Conservation (phyloP, 176 grass and related monocot species). For the Aegilops longissima region DNA sequence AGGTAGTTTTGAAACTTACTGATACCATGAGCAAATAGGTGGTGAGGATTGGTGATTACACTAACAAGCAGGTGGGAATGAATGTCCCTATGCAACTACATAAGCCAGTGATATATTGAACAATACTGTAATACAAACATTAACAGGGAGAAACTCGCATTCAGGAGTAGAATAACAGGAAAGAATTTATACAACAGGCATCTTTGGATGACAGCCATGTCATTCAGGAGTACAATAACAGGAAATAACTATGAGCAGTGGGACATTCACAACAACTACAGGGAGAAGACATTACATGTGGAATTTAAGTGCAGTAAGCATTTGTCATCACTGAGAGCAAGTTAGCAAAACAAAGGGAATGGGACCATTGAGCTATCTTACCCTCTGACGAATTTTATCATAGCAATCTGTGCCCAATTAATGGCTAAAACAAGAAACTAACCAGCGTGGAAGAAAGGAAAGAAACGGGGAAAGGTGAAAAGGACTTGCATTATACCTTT, state of each 20-base stretch:
- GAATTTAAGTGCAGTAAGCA: neutral
- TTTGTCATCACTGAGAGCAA: neutral
- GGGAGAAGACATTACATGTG: neutral
- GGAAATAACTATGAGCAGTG: too few relatives aligned
- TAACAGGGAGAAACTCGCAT: too few relatives aligned
- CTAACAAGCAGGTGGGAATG: neutral
- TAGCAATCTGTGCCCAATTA: neutral
- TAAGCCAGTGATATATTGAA: too few relatives aligned
- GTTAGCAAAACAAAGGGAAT: neutral
- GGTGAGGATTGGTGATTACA: neutral
- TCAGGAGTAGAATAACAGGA: too few relatives aligned
- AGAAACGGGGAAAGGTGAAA: neutral
- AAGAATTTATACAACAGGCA: neutral
- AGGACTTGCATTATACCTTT: neutral
- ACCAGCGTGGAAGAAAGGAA: neutral
- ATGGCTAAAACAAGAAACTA: neutral
- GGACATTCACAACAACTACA: neutral
- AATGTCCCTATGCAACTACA: neutral
- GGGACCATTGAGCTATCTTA: neutral
- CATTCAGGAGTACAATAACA: neutral
- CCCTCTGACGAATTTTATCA: neutral
- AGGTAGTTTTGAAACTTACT: neutral
- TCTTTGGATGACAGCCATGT: neutral
- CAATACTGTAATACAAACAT: too few relatives aligned
- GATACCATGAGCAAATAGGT: neutral